These are phyloP conservation scores for Fusarium longipes DNA, from an alignment of 2,329 filamentous ascomycete genomes.

Conservation along the genomic window DNA sequence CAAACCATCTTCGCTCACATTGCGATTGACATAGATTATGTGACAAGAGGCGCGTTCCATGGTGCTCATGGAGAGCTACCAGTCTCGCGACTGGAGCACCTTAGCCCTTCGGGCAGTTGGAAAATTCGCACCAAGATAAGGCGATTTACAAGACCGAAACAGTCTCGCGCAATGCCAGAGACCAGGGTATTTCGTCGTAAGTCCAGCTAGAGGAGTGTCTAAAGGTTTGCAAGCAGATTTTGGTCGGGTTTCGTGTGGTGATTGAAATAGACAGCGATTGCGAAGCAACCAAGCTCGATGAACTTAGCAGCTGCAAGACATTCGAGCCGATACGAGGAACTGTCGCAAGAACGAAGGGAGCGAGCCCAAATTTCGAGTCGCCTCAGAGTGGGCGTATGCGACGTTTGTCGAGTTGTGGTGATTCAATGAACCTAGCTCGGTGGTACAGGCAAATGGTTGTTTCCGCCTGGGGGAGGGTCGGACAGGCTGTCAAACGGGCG, in stretches of 20 bases:
- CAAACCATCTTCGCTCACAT: slow-evolving; percentile 60
- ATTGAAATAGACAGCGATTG: slow-evolving; percentile 20
- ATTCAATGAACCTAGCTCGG: slow-evolving; percentile 25
- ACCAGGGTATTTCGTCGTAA: slow-evolving; percentile 18
- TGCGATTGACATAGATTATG: slow-evolving; percentile 70
- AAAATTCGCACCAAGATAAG: slow-evolving; percentile 38
- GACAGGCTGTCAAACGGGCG: slow-evolving; percentile 35
- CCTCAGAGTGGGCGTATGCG: slow-evolving; percentile 14
- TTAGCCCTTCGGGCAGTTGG: slow-evolving; percentile 57
- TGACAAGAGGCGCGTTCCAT: slow-evolving; percentile 70
- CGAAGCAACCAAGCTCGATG: slow-evolving; percentile 22
- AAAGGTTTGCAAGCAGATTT: background rate
- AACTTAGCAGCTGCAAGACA: slow-evolving; percentile 36
- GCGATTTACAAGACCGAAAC: slow-evolving; percentile 9
- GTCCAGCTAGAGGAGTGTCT: slow-evolving; percentile 4
- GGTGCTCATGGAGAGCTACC: slow-evolving; percentile 65
- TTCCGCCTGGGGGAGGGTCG: slow-evolving; percentile 37
- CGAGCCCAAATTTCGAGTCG: background rate
- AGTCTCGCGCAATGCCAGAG: slow-evolving; percentile 36
- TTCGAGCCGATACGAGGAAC: slow-evolving; percentile 15
- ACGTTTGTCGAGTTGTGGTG: slow-evolving; percentile 22
- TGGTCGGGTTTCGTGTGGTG: slow-evolving; percentile 1
- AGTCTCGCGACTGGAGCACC: slow-evolving; percentile 71
- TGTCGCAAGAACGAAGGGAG: background rate
- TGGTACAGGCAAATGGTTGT: slow-evolving; percentile 28